Percentiles rank a stretch among this genome's conserved stretches.
These are phyloP conservation scores for Pythium insidiosum DNA, from an alignment of 352 stramenopile species.

Conservation along the genomic window DNA sequence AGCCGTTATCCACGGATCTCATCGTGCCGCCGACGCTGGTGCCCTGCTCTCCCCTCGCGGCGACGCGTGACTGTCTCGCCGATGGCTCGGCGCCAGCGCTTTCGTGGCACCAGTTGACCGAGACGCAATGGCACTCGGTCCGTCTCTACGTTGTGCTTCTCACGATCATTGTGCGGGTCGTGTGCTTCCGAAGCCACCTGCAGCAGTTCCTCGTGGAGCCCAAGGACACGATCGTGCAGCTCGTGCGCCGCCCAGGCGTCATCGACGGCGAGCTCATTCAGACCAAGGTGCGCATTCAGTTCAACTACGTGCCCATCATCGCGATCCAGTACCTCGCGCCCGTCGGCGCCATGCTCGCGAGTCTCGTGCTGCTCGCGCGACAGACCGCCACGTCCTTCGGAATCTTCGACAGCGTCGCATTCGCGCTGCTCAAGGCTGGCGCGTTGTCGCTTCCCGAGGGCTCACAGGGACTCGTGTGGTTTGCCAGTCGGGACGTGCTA, in stretches of 20 bases:
- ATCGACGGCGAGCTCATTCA: conserved; percentile 56
- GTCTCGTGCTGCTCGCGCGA: conserved; percentile 37
- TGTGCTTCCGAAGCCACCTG: conserved; percentile 54
- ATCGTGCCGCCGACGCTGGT: conserved; percentile 42
- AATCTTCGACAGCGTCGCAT: conserved; percentile 20
- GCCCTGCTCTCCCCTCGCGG: conserved; percentile 27
- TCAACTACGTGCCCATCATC: conserved; percentile 78
- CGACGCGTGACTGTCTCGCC: conserved; percentile 50
- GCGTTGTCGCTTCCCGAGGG: conserved; percentile 8
- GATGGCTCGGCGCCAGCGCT: conserved; percentile 16
- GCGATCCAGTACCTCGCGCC: conserved; percentile 74
- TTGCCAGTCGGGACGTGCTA: conserved; percentile 10
- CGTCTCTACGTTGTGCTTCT: conserved; percentile 45
- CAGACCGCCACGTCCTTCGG: conserved; percentile 49
- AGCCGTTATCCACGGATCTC: conserved; percentile 30
- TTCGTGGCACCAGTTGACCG: conserved; percentile 13
- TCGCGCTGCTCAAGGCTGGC: conserved; percentile 15
- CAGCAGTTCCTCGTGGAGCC: conserved; percentile 76
- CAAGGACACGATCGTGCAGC: conserved; percentile 48
- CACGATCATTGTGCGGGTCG: conserved; percentile 34
- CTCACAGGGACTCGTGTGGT: conserved; percentile 11
- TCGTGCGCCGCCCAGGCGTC: conserved; percentile 38
- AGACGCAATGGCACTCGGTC: conserved; percentile 44
- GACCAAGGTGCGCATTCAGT: conserved; percentile 68
- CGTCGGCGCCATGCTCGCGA: conserved; percentile 26